Evolutionary conservation across 257 asterid species (phyloP).

Genomic region (Nicotiana noctiflora): DNA sequence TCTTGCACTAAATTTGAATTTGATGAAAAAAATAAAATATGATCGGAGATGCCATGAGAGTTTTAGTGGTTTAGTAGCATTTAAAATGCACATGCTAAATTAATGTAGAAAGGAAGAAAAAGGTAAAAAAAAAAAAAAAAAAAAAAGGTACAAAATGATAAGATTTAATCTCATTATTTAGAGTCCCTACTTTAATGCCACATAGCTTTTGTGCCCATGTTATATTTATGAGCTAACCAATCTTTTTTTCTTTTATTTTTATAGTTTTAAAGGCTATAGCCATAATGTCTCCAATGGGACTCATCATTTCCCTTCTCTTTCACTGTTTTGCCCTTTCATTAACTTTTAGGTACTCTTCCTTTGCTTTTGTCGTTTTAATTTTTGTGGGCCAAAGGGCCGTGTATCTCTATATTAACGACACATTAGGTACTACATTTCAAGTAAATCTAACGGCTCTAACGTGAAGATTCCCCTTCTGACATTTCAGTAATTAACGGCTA

Average conservation of each 20-base stretch:
- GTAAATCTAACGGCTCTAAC: not conserved
- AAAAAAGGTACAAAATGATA: not conserved
- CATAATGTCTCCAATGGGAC: not conserved
- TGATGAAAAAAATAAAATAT: no score
- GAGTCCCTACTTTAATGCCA: not conserved
- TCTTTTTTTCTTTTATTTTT: not conserved
- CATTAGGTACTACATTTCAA: not conserved
- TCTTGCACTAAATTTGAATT: no score
- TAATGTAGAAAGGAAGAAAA: not conserved
- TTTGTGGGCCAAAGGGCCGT: not conserved
- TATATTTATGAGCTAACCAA: slow-evolving; percentile 17
- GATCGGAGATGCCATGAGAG: no score
- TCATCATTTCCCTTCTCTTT: slow-evolving; percentile 6
- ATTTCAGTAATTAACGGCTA: not conserved
- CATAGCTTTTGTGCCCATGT: slow-evolving; percentile 16
- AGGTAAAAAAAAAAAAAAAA: not conserved
- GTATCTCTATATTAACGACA: not conserved
- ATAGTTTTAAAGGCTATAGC: slow-evolving; percentile 15
- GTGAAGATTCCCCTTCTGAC: slow-evolving; percentile 5
- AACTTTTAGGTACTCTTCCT: slow-evolving; percentile 17
- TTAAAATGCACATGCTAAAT: not conserved
- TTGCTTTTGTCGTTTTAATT: slow-evolving; percentile 9
- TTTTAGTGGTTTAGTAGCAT: not conserved
- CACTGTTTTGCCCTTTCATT: slow-evolving; percentile 20
- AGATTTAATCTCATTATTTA: not conserved